Evolutionary conservation across 208 protist species (phyloP).

Genomic region (Tritrichomonas musculus): DNA sequence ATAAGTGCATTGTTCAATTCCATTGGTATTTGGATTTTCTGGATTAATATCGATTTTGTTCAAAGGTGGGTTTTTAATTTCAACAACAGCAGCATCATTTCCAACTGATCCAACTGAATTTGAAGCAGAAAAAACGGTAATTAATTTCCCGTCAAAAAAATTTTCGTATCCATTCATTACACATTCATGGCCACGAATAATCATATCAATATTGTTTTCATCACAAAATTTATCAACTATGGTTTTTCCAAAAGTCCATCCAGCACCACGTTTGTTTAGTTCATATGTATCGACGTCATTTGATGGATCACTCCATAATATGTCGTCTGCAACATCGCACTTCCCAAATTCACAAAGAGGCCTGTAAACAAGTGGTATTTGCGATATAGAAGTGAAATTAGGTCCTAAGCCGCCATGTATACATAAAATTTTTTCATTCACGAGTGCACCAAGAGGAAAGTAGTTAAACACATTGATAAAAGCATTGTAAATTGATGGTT

Average conservation of each 20-base stretch:
- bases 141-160: background rate
- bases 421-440: background rate
- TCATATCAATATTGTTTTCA: background rate
- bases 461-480: background rate
- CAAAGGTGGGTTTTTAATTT: too few relatives aligned
- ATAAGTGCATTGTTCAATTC: too few relatives aligned
- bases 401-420: constrained; percentile 11
- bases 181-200: background rate
- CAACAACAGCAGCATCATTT: too few relatives aligned
- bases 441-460: background rate
- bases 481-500: background rate
- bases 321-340: background rate
- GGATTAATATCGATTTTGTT: too few relatives aligned
- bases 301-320: background rate
- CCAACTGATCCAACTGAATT: too few relatives aligned
- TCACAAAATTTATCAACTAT: background rate
- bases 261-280: background rate
- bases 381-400: background rate
- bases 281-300: background rate
- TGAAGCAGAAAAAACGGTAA: background rate
- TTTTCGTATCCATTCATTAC: background rate
- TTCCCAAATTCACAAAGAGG: background rate
- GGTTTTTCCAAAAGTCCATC: background rate
- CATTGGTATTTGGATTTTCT: too few relatives aligned
- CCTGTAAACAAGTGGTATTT: background rate